These are phyloP conservation scores for Manihot esculenta DNA, from an alignment of 441 rosid genomes.

Conservation along the genomic window DNA sequence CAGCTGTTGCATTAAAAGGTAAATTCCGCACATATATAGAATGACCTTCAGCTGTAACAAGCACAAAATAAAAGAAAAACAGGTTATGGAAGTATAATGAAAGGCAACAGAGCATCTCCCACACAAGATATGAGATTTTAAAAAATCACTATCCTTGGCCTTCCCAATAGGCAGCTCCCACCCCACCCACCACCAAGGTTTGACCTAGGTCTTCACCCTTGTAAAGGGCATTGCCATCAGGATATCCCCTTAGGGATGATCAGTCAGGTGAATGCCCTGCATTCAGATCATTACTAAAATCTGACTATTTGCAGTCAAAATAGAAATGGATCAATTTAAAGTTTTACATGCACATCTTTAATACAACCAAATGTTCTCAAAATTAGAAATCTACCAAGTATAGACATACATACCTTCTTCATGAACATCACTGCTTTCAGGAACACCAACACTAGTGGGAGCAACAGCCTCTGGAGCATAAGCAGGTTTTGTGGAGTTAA, in stretches of 20 bases:
- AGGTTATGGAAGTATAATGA: conserved; percentile 12
- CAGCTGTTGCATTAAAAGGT: conserved; percentile 63
- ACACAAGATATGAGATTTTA: background rate
- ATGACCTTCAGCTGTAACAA: conserved; percentile 64
- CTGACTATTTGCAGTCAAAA: background rate
- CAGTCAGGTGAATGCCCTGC: background rate
- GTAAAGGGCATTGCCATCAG: conserved; percentile 7
- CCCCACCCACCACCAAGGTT: background rate
- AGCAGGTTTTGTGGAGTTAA: conserved; percentile 40
- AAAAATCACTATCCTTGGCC: background rate
- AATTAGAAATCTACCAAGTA: conserved; percentile 16
- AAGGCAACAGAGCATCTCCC: background rate
- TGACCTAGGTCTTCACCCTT: background rate
- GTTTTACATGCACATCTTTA: background rate
- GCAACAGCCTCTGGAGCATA: conserved; percentile 35
- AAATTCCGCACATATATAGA: conserved; percentile 77
- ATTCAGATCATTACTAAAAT: background rate
- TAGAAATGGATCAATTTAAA: background rate
- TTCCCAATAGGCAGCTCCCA: conserved; percentile 3
- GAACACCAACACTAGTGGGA: conserved; percentile 37
- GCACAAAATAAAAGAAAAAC: conserved; percentile 10
- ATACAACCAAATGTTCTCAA: background rate
- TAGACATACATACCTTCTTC: conserved; percentile 52
- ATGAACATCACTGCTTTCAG: conserved; percentile 51
- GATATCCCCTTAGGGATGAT: background rate